Evolutionary conservation across 2,329 filamentous ascomycete species (phyloP), one percentile per base, ranked within the genome.

Genomic region (Penicillium sp.): DNA sequence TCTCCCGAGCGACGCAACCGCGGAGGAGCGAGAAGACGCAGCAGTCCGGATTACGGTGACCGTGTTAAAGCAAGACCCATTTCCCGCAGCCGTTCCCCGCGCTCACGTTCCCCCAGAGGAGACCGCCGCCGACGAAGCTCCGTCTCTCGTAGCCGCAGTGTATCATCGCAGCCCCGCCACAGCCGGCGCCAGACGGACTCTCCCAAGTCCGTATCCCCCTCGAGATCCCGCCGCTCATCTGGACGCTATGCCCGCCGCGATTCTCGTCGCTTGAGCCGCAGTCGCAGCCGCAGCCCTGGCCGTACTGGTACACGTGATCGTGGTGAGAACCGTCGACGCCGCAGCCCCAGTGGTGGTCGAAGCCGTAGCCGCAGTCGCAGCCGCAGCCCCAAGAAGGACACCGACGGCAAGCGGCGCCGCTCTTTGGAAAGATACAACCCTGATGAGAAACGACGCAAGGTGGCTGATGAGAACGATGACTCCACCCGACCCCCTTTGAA

Each of bases 81-180:
- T 65, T 74, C 77, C 71, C 76, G 76, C 67, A 75, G 72, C 76
- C 71, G 76, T 66, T 76, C 76, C 69, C 79, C 79, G 67, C 80
- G 79, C 80, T 84, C 82, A 82, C 81, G 74, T 76, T 78, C 78
- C 72, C 75, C 79, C 76, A 83, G 79, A 79, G 71, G 76, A 76
- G 68, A 72, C 59, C 74, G 73, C 66, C 69, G 69, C 64, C 72
- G 72, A 69, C 73, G 67, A 60, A 69, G 74, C 50, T 52, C 50
- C 67, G 77, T 75, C 50, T 72, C 51, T 74, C 72, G 50, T 73
- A 43, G 38, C 50, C 39, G 70, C 67, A 75, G 70, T 61, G 61
- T 67, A 49, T 75, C 72, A 29, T 71, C 67, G 27, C 70, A 74
- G 23, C 75, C 73, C 53, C 64, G 70, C 52, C 66, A 68, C 48